These are phyloP conservation scores for Apophysomyces ossiformis DNA, from an alignment of 371 early-diverging fungal species.

Conservation along the genomic window DNA sequence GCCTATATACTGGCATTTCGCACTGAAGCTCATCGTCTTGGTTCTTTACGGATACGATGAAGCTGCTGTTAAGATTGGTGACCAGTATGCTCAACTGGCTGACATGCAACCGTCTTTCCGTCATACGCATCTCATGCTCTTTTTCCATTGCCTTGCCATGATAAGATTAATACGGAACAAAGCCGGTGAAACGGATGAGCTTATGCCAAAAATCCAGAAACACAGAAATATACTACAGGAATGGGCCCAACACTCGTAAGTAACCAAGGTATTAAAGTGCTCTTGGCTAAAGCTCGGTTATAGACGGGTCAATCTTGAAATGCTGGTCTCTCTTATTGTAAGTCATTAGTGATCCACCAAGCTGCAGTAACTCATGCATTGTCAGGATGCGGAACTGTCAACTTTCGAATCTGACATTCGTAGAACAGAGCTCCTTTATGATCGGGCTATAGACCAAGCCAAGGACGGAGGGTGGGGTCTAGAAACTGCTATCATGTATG, in stretches of 20 bases:
- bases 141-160: slow-evolving; percentile 45
- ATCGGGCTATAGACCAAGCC: slow-evolving; percentile 43
- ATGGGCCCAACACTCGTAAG: slow-evolving; percentile 43
- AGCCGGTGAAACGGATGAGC: slow-evolving; percentile 3
- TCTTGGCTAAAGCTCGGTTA: not conserved
- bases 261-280: not conserved
- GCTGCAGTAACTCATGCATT: not conserved
- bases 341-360: not conserved
- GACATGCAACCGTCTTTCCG: slow-evolving; percentile 41
- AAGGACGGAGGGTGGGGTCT: slow-evolving; percentile 40
- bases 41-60: slow-evolving; percentile 38
- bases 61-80: slow-evolving; percentile 34
- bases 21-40: slow-evolving; percentile 37
- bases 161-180: slow-evolving; percentile 27
- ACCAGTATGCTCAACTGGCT: slow-evolving; percentile 29
- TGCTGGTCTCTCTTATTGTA: slow-evolving; percentile 36
- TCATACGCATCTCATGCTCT: slow-evolving; percentile 45
- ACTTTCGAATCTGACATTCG: slow-evolving; percentile 27
- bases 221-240: slow-evolving; percentile 27
- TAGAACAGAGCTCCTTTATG: slow-evolving; percentile 37
- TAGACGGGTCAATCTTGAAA: slow-evolving; percentile 35
- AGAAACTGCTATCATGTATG: slow-evolving; percentile 41
- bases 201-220: slow-evolving; percentile 23
- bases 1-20: slow-evolving; percentile 38
- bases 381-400: slow-evolving; percentile 46